Percentiles rank a stretch among this genome's conserved stretches.
Evolutionary conservation across 2,329 filamentous ascomycete species (phyloP).

Genomic region (Cladosporium sp.): DNA sequence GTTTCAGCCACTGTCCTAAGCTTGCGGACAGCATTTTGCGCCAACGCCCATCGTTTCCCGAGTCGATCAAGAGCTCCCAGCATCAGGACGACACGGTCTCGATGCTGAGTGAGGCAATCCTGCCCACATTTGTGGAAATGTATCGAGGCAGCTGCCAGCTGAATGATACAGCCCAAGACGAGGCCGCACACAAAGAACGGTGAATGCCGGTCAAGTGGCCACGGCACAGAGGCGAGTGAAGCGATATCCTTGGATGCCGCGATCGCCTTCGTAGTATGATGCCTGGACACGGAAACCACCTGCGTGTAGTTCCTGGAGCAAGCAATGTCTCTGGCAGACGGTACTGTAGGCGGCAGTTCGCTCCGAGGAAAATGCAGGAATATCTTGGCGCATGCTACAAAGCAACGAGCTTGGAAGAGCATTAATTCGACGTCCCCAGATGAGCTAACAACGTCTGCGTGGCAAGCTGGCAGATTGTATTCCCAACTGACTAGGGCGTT

Average conservation of each 20-base stretch:
- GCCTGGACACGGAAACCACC: conserved; percentile 48
- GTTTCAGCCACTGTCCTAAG: conserved; percentile 70
- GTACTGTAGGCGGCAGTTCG: conserved; percentile 61
- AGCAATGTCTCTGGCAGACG: conserved; percentile 45
- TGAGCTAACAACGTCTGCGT: conserved; percentile 64
- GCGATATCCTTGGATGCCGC: conserved; percentile 74
- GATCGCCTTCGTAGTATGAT: conserved; percentile 73
- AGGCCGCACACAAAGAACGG: conserved; percentile 82
- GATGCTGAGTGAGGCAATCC: conserved; percentile 66
- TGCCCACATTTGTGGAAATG: conserved; percentile 36
- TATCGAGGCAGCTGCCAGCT: conserved; percentile 70
- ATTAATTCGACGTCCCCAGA: conserved; percentile 77
- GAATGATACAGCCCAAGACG: conserved; percentile 73
- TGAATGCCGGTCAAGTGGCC: conserved; percentile 67
- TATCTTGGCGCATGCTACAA: conserved; percentile 60
- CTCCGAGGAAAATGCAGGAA: conserved; percentile 77
- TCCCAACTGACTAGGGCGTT: conserved; percentile 69
- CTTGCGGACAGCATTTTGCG: conserved; percentile 64
- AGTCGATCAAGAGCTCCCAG: conserved; percentile 69
- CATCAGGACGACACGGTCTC: conserved; percentile 65
- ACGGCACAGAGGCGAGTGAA: conserved; percentile 68
- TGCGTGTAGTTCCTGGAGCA: conserved; percentile 43
- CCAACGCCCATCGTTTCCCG: conserved; percentile 68
- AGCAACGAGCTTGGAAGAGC: conserved; percentile 88
- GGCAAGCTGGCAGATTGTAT: conserved; percentile 69